These are phyloP conservation scores for Pseudoneurospora amorphoporcata DNA, from an alignment of 495 filamentous ascomycete genomes.

Conservation along the genomic window DNA sequence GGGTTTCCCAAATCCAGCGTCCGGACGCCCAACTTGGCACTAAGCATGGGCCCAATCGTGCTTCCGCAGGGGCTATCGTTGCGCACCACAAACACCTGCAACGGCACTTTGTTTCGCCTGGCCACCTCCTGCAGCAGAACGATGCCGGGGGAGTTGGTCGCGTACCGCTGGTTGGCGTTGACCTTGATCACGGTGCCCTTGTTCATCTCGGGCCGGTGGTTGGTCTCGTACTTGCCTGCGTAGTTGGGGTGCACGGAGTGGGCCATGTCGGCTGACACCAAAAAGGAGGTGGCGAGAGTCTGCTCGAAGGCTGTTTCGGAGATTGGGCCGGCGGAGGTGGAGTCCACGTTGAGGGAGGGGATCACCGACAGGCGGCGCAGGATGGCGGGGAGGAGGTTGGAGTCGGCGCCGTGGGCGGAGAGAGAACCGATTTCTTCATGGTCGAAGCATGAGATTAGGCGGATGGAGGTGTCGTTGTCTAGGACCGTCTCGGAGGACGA, in stretches of 20 bases:
- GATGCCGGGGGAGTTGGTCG: constrained; percentile 91
- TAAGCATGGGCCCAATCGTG: constrained; percentile 94
- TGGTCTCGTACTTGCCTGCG: constrained; percentile 75
- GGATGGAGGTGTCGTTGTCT: constrained; percentile 68
- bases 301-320: constrained; percentile 81
- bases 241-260: constrained; percentile 95
- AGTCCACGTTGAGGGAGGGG: constrained; percentile 36
- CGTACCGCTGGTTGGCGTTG: constrained; percentile 94
- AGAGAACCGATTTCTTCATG: constrained; percentile 94
- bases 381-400: constrained; percentile 81
- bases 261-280: constrained; percentile 96
- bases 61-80: constrained; percentile 91
- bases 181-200: constrained; percentile 92
- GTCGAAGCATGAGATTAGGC: constrained; percentile 86
- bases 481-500: constrained; percentile 42
- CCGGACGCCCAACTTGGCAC: constrained; percentile 69
- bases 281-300: constrained; percentile 82
- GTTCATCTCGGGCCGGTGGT: constrained; percentile 91
- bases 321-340: constrained; percentile 36
- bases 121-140: constrained; percentile 85
- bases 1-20: constrained; percentile 92
- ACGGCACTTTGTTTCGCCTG: constrained; percentile 54
- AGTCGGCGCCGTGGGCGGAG: constrained; percentile 88
- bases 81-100: constrained; percentile 92
- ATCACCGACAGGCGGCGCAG: constrained; percentile 79